These are phyloP conservation scores for Dactylellina leptospora DNA, from an alignment of 2,329 filamentous ascomycete genomes.

Conservation along the genomic window DNA sequence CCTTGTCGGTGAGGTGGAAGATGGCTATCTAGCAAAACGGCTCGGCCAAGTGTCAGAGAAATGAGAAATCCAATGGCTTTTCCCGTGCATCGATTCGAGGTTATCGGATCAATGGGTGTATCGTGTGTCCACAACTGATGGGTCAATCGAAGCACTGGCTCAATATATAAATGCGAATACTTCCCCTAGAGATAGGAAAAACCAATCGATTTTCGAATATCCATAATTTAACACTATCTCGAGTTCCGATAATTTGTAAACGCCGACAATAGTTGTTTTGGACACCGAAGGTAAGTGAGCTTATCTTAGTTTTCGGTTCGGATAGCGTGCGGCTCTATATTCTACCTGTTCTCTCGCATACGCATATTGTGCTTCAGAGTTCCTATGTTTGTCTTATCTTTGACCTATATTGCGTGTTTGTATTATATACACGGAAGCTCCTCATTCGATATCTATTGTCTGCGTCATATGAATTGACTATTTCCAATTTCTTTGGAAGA, in stretches of 20 bases:
- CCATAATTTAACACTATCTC: too few species aligned
- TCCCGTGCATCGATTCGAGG: conserved; percentile 8
- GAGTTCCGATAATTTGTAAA: not conserved
- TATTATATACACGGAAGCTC: too few species aligned
- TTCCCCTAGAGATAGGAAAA: not conserved
- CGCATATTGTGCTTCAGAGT: not conserved
- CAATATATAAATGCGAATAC: conserved; percentile 6
- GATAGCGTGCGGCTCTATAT: too few species aligned
- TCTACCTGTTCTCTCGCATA: too few species aligned
- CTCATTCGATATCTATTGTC: not conserved
- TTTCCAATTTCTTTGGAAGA: too few species aligned
- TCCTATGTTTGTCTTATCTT: too few species aligned
- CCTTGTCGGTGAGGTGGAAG: not conserved
- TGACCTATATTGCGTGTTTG: too few species aligned
- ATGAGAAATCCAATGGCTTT: conserved; percentile 5
- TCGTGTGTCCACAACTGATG: not conserved
- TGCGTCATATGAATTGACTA: too few species aligned
- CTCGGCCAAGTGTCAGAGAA: not conserved
- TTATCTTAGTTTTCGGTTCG: not conserved
- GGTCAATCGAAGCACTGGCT: not conserved
- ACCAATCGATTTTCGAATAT: too few species aligned
- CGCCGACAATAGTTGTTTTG: not conserved
- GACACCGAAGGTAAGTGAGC: not conserved
- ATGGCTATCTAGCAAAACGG: not conserved
- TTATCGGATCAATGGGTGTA: conserved; percentile 9